Evolutionary conservation across 2,329 filamentous ascomycete species (phyloP).

Genomic region (Aspergillus udagawae): DNA sequence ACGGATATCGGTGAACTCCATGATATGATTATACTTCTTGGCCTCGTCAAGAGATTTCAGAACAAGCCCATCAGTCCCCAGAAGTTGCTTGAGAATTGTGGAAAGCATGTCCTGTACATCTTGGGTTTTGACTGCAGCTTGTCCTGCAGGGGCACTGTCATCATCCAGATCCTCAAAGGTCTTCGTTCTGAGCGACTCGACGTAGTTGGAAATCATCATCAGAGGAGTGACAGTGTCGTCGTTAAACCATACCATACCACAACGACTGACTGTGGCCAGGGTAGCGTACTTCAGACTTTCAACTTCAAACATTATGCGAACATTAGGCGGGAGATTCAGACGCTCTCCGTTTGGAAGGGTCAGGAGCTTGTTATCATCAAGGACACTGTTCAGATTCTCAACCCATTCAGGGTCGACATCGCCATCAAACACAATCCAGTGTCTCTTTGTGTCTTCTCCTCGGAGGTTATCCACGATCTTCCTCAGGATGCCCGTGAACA

Average conservation of each 20-base stretch:
- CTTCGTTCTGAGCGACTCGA: conserved; percentile 74
- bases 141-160: conserved; percentile 72
- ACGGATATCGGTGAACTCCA: conserved; percentile 92
- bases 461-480: conserved; percentile 99
- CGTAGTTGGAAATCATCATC: conserved; percentile 91
- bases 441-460: conserved; percentile 91
- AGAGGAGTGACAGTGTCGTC: conserved; percentile 90
- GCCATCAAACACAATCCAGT: conserved; percentile 99
- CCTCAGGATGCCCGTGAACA: conserved; percentile 95
- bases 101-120: conserved; percentile 76
- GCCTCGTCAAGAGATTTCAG: conserved; percentile 72
- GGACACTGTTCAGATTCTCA: conserved; percentile 98
- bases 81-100: conserved; percentile 68
- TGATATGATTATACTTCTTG: conserved; percentile 82
- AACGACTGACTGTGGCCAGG: conserved; percentile 96
- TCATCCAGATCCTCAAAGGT: conserved; percentile 96
- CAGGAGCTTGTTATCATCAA: conserved; percentile 97
- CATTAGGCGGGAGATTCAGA: conserved; percentile 87
- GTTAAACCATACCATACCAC: conserved; percentile 99
- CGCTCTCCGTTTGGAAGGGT: conserved; percentile 97
- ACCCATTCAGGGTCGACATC: conserved; percentile 99
- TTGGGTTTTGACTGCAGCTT: conserved; percentile 72
- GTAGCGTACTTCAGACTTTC: conserved; percentile 97
- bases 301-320: conserved; percentile 99
- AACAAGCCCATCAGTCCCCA: conserved; percentile 78